phyloP scores from a whole-genome alignment of 805 yeast species.

The Wickerhamomyces silvicola region DNA sequence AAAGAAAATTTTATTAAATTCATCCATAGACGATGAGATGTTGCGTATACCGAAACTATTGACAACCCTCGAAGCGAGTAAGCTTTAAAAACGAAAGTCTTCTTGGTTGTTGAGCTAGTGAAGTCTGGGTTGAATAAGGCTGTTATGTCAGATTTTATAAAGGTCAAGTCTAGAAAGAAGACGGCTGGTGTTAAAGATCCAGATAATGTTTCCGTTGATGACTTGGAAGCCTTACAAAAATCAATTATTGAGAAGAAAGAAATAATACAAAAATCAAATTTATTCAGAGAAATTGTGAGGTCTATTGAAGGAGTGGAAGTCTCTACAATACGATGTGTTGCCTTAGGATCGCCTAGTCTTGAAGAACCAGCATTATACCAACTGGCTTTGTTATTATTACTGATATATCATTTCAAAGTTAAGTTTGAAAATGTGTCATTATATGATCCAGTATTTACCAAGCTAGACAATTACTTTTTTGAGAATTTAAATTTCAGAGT shows the following conservation, averaged over 20 bases:
- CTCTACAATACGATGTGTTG: conserved; percentile 52
- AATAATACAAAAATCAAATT: conserved; percentile 19
- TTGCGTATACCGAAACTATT: conserved; percentile 1
- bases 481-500: conserved; percentile 14
- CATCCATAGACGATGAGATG: conserved; percentile 4
- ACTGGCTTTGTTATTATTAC: conserved; percentile 46
- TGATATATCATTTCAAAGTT: conserved; percentile 26
- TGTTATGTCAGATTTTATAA: conserved; percentile 1
- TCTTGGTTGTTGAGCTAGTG: no score
- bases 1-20: no score
- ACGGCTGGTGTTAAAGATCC: background rate
- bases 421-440: conserved; percentile 30
- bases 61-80: no score
- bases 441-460: conserved; percentile 60
- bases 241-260: conserved; percentile 14
- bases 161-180: conserved; percentile 1
- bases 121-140: no score
- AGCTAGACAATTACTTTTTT: conserved; percentile 36
- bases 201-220: conserved; percentile 1
- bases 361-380: conserved; percentile 61
- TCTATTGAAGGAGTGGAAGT: conserved; percentile 12
- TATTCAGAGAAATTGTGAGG: conserved; percentile 23
- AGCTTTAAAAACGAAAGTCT: no score
- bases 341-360: conserved; percentile 60
- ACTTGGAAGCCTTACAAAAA: conserved; percentile 3